Percentiles rank a stretch among this genome's conserved stretches.
Evolutionary conservation across 2,329 filamentous ascomycete genomes (phyloP).

Genomic region (Ceratocystiopsis brevicomis): DNA sequence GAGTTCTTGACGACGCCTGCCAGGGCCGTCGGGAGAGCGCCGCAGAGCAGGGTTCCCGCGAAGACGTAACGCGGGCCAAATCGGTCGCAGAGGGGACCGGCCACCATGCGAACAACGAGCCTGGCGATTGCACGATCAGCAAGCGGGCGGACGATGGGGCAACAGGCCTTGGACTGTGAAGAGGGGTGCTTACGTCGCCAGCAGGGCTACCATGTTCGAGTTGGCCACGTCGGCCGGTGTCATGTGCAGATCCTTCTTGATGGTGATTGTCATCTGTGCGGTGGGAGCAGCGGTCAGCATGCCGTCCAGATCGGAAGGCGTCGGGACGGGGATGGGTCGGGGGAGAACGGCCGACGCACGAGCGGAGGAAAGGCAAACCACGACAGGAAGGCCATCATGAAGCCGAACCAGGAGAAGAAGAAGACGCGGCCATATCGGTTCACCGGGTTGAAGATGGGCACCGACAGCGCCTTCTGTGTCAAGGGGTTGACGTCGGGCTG

Average conservation of each 20-base stretch:
- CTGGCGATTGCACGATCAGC: conserved; percentile 15
- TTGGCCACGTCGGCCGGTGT: conserved; percentile 56
- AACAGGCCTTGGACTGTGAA: too few species aligned
- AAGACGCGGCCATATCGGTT: conserved; percentile 70
- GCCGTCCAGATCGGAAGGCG: too few species aligned
- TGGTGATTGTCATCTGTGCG: conserved; percentile 45
- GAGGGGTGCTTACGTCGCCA: conserved; percentile 35
- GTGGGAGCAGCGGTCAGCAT: background rate
- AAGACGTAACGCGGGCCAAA: conserved; percentile 69
- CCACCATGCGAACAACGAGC: conserved; percentile 55
- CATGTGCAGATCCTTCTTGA: conserved; percentile 59
- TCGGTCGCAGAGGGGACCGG: conserved; percentile 67
- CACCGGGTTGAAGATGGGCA: conserved; percentile 60
- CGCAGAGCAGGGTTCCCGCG: conserved; percentile 51
- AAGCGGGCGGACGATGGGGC: background rate
- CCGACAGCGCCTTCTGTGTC: conserved; percentile 62
- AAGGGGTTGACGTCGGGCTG: conserved; percentile 63
- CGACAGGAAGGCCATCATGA: conserved; percentile 72
- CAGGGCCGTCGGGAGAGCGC: conserved; percentile 65
- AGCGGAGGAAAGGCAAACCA: conserved; percentile 84
- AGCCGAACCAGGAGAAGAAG: conserved; percentile 74
- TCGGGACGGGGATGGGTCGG: too few species aligned
- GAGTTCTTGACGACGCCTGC: conserved; percentile 56
- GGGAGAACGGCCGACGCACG: too few species aligned
- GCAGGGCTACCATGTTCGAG: conserved; percentile 71